Evolutionary conservation across 2,329 filamentous ascomycete genomes (phyloP), one percentile per base, ranked within the genome.

Genomic region (Leptosphaerulina australis): DNA sequence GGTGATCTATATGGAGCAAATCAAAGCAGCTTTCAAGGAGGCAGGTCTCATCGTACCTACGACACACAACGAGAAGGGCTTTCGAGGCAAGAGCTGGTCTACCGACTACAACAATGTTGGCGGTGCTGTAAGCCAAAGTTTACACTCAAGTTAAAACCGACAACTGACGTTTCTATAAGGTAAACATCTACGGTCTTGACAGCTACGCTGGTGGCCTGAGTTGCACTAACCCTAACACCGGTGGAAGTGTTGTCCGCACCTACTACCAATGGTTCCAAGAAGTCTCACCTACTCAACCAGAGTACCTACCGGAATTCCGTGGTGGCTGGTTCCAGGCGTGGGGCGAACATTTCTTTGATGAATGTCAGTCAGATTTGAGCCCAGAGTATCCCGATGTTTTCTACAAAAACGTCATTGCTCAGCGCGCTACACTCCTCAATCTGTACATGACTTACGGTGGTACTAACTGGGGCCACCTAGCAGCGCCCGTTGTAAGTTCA

Each of bases 191-290:
- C 38, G 78, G 76, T 1, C 56, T 80, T 1, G 78, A 80, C 53
- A 73, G 66, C 29, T 80, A 80, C 46, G 75, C 77, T 0, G 76
- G 76, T 21, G 76, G 79, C 0, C 56, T 79, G 8, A 78, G 76
- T 6, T 83, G 81, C 60, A 79, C 76, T 1, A 80, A 82, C 44
- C 71, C 71, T 0, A 67, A 78, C 34, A 68, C 71, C 5, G 80
- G 79, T 1, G 83, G 81, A 58, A 77, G 70, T 21, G 64, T 82
- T 1, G 73, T 80, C 2, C 74, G 79, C 20, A 81, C 74, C 4
- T 84, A 83, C 57, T 79, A 80, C 51, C 76, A 83, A 54, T 83
- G 80, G 79, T 84, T 84, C 55, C 73, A 76, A n/a, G 78, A 80
- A 30, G 81, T 81, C 46, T 80, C 80, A 0, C 78, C 68, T 37